phyloP scores from a whole-genome alignment of 208 protist species.

The Crithidia fasciculata region DNA sequence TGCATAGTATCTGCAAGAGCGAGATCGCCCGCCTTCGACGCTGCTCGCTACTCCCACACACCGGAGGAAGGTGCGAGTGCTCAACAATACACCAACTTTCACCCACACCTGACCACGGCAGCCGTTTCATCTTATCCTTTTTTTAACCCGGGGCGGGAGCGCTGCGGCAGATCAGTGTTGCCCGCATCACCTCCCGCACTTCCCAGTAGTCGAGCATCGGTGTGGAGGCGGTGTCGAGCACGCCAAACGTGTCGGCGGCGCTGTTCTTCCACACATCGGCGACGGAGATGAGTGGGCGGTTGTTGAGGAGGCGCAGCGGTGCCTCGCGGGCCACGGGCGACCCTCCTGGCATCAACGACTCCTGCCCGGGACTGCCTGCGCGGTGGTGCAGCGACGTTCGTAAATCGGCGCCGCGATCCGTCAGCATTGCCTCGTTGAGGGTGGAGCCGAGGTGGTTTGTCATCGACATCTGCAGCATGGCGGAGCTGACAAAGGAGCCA shows the following conservation, averaged over 20 bases:
- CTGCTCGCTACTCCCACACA: too few species aligned
- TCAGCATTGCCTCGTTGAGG: conserved; percentile 15
- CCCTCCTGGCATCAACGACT: not conserved
- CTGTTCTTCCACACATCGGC: conserved; percentile 24
- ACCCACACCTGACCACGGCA: too few species aligned
- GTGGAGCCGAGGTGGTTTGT: conserved; percentile 16
- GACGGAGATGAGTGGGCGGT: conserved; percentile 21
- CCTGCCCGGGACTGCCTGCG: conserved; percentile 13
- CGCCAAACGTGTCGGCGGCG: conserved; percentile 25
- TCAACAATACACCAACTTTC: too few species aligned
- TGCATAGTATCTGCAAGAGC: too few species aligned
- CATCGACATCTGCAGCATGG: conserved; percentile 5
- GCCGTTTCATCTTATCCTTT: too few species aligned
- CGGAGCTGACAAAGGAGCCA: conserved; percentile 11
- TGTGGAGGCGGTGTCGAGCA: conserved; percentile 28
- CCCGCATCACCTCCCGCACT: conserved; percentile 70
- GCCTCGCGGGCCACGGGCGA: not conserved
- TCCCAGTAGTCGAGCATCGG: conserved; percentile 67
- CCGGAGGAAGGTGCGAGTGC: too few species aligned
- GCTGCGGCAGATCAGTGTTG: conserved; percentile 60
- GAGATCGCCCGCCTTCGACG: too few species aligned
- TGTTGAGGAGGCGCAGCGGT: conserved; percentile 31
- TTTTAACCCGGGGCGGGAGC: conserved; percentile 62
- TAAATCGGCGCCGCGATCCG: not conserved
- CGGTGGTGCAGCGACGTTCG: not conserved